A percentile compares a stretch with the other conserved stretches of the same genome.
phyloP scores from a whole-genome alignment of 2,329 filamentous ascomycete species.

The Penicillium occitanis region DNA sequence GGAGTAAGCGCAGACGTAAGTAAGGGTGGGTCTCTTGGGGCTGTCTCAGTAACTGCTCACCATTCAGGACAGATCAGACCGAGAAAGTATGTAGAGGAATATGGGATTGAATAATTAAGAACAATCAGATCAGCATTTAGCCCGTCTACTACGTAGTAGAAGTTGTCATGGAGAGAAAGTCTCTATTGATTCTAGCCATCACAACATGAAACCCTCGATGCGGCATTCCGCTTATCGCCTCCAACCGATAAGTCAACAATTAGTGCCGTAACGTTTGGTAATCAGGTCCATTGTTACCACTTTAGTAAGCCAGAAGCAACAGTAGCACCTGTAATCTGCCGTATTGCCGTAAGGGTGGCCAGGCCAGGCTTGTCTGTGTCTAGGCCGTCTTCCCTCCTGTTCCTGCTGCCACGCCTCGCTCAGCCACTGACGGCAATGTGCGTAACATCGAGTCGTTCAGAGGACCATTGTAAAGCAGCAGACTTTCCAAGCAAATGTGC shows the following conservation, averaged over 20 bases:
- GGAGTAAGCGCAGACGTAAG: slow-evolving; percentile 6
- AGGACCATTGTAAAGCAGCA: not conserved
- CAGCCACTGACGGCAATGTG: not conserved
- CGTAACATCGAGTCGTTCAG: not conserved
- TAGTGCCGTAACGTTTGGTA: not conserved
- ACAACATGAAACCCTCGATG: not conserved
- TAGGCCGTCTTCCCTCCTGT: not conserved
- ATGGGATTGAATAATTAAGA: not conserved
- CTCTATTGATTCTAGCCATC: not conserved
- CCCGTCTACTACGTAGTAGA: not conserved
- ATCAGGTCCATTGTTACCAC: not conserved
- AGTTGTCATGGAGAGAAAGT: not conserved
- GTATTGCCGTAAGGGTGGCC: not conserved
- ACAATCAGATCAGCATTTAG: not conserved
- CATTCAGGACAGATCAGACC: not conserved
- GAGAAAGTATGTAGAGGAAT: not conserved
- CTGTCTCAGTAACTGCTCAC: not conserved
- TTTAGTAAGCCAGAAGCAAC: not conserved
- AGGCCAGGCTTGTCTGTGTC: not conserved
- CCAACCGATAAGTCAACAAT: not conserved
- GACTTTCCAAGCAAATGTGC: not conserved
- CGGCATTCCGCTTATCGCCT: slow-evolving; percentile 3
- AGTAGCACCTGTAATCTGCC: not conserved
- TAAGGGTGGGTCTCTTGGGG: not conserved
- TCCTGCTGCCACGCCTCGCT: not conserved